phyloP scores from a whole-genome alignment of 1,139 yeast species.

The Saccharomyces hybrid region DNA sequence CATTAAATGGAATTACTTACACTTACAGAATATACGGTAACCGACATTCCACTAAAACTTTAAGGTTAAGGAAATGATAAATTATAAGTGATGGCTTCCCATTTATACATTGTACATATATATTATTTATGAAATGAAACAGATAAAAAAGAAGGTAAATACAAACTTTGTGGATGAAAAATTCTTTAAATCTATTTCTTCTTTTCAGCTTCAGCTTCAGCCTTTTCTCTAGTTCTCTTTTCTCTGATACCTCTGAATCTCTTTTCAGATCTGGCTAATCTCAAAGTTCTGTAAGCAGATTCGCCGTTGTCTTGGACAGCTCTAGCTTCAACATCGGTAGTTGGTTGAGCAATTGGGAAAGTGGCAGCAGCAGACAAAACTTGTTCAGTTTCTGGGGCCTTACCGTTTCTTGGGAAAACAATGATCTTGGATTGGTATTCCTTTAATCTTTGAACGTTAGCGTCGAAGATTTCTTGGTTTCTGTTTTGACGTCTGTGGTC shows the following conservation, averaged over 20 bases:
- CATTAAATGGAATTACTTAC: too few relatives aligned
- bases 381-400: slow-evolving; percentile 74
- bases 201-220: slow-evolving; percentile 99
- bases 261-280: slow-evolving; percentile 91
- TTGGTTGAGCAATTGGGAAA: slow-evolving; percentile 87
- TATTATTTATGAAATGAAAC: slow-evolving; percentile 6
- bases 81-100: slow-evolving; percentile 29
- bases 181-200: slow-evolving; percentile 55
- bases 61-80: slow-evolving; percentile 8
- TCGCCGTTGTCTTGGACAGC: slow-evolving; percentile 79
- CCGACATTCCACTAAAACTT: not conserved
- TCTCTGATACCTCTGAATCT: slow-evolving; percentile 92
- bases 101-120: slow-evolving; percentile 28
- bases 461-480: slow-evolving; percentile 89
- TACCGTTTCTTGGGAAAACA: slow-evolving; percentile 85
- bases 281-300: slow-evolving; percentile 86
- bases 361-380: slow-evolving; percentile 63
- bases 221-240: slow-evolving; percentile 93
- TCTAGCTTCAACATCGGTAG: slow-evolving; percentile 71
- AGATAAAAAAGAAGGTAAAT: slow-evolving; percentile 13
- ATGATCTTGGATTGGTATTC: slow-evolving; percentile 95
- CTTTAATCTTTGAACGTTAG: slow-evolving; percentile 92
- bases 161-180: slow-evolving; percentile 7
- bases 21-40: too few relatives aligned
- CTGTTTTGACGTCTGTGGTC: slow-evolving; percentile 99